Base-by-base conservation (phyloP, 2,329 filamentous ascomycete genomes). In the Diplodia seriata region DNA sequence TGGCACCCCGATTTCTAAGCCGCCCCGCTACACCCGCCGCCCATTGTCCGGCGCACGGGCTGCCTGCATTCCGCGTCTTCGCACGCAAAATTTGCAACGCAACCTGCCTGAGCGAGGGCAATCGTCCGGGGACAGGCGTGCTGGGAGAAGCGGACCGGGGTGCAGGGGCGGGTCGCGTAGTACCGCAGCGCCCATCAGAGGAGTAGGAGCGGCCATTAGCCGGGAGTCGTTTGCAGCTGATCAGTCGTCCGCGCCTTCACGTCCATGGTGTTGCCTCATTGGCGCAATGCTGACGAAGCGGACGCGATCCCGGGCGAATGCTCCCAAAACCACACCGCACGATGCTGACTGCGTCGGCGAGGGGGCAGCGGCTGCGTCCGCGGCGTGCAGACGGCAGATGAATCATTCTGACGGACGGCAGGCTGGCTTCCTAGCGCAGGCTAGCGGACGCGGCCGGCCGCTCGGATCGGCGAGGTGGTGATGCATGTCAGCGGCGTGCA, bases 401-500 rank as follows among this genome's bases (percentile, higher is more conserved):
- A 47, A 47, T 47, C 18, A 47, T 9, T n/a, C 9, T 8, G 43
- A 47, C 6, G 43, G 18, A 8, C 15, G n/a, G 9, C 33, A 36
- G 9, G 33, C 33, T 11, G 33, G 31, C 33, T 36, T 36, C 33
- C 33, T 36, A 36, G 33, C 33, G 9, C 33, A 9, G 33, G 33
- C 36, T 12, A 36, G 38, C 20, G n/a, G 55, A 14, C 15, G 55
- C 23, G 38, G 38, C 38, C n/a, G 57, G 26, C 49, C 29, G 57
- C 26, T 50, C 57, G 29, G 26, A 12, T 29, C 40, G 26, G 59
- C 47, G 7, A 49, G 20, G 43, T 12, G 51, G 15, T 14, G 29
- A 29, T 49, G 40, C 56, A 20, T 50, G 59, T 62, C 59, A 62
- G 59, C 59, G 43, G 26, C 26, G 6, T 62, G 57, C 57, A 62